Percentiles rank a stretch among this genome's conserved stretches.
Conservation (phyloP, 352 stramenopile species). For the Phytophthora quininea region DNA sequence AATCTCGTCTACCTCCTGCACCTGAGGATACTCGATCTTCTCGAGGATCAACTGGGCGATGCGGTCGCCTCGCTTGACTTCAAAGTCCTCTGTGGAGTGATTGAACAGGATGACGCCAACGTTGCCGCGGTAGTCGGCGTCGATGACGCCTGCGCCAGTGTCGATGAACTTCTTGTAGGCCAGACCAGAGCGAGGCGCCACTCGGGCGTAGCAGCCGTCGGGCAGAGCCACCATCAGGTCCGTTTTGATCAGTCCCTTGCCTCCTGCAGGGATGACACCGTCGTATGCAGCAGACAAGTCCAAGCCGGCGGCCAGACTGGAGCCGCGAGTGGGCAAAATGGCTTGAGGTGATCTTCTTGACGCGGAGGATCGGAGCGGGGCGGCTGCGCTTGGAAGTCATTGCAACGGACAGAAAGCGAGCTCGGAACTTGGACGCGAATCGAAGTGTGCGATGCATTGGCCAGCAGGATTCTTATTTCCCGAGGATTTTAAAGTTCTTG, state of each 20-base stretch:
- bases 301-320: constrained; percentile 76
- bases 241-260: constrained; percentile 97
- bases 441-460: too few species aligned
- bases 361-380: constrained; percentile 54
- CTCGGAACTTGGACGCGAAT: constrained; percentile 7
- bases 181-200: constrained; percentile 93
- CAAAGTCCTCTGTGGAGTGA: constrained; percentile 94
- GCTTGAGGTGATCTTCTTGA: constrained; percentile 89
- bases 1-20: constrained; percentile 95
- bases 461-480: too few species aligned
- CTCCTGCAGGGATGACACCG: constrained; percentile 88
- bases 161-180: constrained; percentile 99
- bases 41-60: constrained; percentile 99
- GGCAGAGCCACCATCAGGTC: constrained; percentile 96
- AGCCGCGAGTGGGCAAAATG: constrained; percentile 83
- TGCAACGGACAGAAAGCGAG: constrained; percentile 29
- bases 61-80: constrained; percentile 94
- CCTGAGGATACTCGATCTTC: constrained; percentile 90
- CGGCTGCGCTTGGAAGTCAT: constrained; percentile 42
- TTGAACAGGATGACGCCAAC: constrained; percentile 99
- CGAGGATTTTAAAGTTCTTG: too few species aligned
- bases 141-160: constrained; percentile 97
- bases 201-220: constrained; percentile 94
- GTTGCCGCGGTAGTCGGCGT: constrained; percentile 98
- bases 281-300: constrained; percentile 89